Evolutionary conservation across 176 grass and related monocot species (phyloP).

Genomic region (Canna indica): DNA sequence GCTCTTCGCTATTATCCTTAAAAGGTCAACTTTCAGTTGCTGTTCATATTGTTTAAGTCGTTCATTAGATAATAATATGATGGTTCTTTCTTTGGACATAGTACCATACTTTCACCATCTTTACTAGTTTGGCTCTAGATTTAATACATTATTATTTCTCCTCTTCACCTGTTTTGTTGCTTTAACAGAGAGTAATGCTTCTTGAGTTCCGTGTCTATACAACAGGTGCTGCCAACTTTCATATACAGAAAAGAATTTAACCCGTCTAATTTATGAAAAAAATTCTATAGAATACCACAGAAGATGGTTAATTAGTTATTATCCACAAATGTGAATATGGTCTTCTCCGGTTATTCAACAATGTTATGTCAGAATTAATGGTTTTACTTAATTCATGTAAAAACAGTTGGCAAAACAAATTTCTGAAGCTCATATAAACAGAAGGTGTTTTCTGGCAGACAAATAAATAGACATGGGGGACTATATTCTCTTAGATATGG

Average conservation of each 20-base stretch:
- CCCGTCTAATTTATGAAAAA: background rate
- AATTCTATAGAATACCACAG: background rate
- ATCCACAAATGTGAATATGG: background rate
- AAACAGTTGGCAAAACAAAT: too few relatives aligned
- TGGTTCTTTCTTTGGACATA: too few relatives aligned
- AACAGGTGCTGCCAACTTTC: background rate
- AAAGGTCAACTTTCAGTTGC: background rate
- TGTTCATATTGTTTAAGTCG: too few relatives aligned
- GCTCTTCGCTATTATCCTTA: too few relatives aligned
- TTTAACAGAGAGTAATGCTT: background rate
- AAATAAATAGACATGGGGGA: too few relatives aligned
- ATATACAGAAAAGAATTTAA: background rate
- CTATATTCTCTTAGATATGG: background rate
- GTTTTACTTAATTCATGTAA: too few relatives aligned
- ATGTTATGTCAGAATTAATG: too few relatives aligned
- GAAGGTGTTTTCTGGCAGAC: too few relatives aligned
- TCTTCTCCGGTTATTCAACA: too few relatives aligned
- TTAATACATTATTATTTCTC: background rate
- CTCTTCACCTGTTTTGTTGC: background rate
- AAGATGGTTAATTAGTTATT: constrained; percentile 1
- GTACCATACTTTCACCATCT: background rate
- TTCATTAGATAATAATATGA: too few relatives aligned
- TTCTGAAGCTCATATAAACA: too few relatives aligned
- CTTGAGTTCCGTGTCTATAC: background rate
- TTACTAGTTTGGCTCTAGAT: background rate